Base-by-base conservation (phyloP, 257 asterid genomes). In the Scutellaria minor region DNA sequence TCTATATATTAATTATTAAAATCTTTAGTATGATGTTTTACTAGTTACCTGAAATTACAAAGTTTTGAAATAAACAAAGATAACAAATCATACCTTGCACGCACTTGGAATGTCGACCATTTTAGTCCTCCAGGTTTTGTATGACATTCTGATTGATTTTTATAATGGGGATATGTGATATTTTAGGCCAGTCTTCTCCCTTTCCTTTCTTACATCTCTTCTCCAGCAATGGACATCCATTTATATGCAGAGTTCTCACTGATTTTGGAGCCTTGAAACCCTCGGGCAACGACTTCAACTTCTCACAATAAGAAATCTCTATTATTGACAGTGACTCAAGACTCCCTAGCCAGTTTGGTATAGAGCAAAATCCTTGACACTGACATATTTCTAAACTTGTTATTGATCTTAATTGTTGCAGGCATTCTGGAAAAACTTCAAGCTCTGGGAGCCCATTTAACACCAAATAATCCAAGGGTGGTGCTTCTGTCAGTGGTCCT, bases 141-240 rank as follows among this genome's bases (percentile, higher is more conserved):
- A 59, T 59, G 46, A 12, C 47, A 0, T 6, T 37, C 22, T 3
- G 6, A 37, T 59, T 59, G 20, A 59, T 13, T 31, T 2, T 35
- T 14, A 59, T 59, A 14, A 35, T 6, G 45, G 65, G 65, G 46
- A 59, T 59, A 6, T 59, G 24, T n/a, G 47, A 59, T 59, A 59
- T 35, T 12, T 59, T 59, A 6, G 46, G 46, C 65, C 65, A 59
- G 24, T 59, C 46, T 46, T 13, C 22, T 2, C 65, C 65, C 11
- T 59, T 13, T 59, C 46, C 3, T 35, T 59, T 59, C 46, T 31
- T 59, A 46, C 65, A 59, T 35, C 65, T 59, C 47, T n/a, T 59
- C 35, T 2, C 65, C 12, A 59, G 22, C 1, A 1, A 10, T 0
- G 46, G 1, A 46, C 65, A 31, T 13, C 11, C 24, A 1, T 2